Conservation (phyloP, 2,329 filamentous ascomycete genomes). For the Ophiostoma populinum region DNA sequence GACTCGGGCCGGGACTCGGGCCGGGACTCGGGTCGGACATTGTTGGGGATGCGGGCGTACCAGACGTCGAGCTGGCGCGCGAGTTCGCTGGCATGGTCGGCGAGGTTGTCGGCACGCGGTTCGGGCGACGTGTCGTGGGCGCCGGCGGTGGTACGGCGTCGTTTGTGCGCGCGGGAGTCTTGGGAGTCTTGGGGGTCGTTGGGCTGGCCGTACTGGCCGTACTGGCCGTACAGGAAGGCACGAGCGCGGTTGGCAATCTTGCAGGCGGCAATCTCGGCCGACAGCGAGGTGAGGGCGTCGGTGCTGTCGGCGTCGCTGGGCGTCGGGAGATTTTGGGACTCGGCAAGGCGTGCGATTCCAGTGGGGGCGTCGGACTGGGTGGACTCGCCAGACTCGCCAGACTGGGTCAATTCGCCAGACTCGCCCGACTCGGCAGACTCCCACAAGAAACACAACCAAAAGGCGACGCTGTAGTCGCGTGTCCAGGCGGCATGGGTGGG, state of each 20-base stretch:
- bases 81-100: constrained; percentile 20
- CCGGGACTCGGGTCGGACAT: constrained; percentile 33
- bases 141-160: constrained; percentile 2
- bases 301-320: constrained; percentile 17
- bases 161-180: background rate
- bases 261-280: constrained; percentile 24
- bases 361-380: no score
- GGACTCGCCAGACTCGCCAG: no score
- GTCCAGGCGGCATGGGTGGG: constrained; percentile 12
- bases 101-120: constrained; percentile 13
- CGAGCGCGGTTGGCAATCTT: constrained; percentile 26
- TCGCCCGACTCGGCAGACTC: no score
- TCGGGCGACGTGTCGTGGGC: background rate
- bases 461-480: constrained; percentile 38
- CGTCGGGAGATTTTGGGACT: constrained; percentile 19
- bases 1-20: constrained; percentile 15
- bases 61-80: constrained; percentile 22
- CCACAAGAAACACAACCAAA: constrained; percentile 56
- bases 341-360: constrained; percentile 21
- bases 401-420: no score
- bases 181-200: no score
- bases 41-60: constrained; percentile 21
- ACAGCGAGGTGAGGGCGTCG: constrained; percentile 21
- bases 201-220: no score
- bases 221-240: constrained; percentile 23